These are phyloP conservation scores for Schwanniomyces polymorphus DNA, from an alignment of 805 yeast species.

Conservation along the genomic window DNA sequence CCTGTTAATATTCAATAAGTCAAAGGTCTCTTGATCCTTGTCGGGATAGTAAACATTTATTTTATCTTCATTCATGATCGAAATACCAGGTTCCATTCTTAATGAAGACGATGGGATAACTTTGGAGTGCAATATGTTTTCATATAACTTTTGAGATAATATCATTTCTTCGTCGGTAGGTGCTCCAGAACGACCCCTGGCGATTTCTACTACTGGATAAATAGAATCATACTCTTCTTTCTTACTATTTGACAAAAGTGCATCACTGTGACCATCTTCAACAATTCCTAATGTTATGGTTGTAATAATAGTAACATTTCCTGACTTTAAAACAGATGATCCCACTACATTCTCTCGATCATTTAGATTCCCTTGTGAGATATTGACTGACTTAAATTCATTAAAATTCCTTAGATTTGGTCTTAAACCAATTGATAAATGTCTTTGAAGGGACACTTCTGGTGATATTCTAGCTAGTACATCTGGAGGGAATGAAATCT, in stretches of 20 bases:
- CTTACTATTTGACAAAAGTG: conserved; percentile 20
- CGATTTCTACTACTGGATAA: conserved; percentile 75
- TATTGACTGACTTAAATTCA: conserved; percentile 64
- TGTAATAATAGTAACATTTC: conserved; percentile 72
- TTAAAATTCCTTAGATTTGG: conserved; percentile 70
- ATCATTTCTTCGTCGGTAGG: conserved; percentile 87
- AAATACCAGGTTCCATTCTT: conserved; percentile 18
- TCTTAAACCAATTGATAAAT: conserved; percentile 70
- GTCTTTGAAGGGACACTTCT: conserved; percentile 77
- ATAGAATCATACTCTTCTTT: conserved; percentile 34
- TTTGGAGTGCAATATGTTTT: conserved; percentile 57
- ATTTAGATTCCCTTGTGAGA: conserved; percentile 40
- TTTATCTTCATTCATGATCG: conserved; percentile 20
- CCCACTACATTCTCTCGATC: conserved; percentile 49
- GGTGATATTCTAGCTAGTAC: conserved; percentile 85
- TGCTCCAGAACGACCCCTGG: conserved; percentile 73
- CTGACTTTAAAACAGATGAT: conserved; percentile 66
- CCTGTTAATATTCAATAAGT: conserved; percentile 7
- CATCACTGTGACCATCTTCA: conserved; percentile 37
- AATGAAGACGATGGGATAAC: conserved; percentile 41
- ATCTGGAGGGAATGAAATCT: conserved; percentile 71
- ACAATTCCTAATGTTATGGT: conserved; percentile 67
- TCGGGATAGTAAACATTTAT: conserved; percentile 19
- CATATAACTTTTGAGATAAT: conserved; percentile 63
- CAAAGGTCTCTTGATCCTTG: conserved; percentile 14